Evolutionary conservation across 2,329 filamentous ascomycete species (phyloP).

Genomic region (Hirsutella minnesotensis): DNA sequence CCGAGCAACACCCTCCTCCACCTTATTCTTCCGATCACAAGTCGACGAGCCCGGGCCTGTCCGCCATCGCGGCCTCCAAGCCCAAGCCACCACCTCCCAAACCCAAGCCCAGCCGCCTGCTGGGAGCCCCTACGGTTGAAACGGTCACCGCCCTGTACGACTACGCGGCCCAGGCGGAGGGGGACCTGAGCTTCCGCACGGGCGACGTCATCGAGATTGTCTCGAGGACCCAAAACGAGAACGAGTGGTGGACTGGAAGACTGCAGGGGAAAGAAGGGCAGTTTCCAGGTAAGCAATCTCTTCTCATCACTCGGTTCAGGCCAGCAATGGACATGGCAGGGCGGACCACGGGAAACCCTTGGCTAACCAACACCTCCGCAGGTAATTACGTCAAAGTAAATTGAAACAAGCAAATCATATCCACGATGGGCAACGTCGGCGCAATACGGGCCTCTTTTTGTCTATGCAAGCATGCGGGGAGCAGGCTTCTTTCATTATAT

Average conservation of each 20-base stretch:
- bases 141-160: constrained; percentile 88
- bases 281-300: constrained; percentile 67
- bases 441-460: too few species aligned
- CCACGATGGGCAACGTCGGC: neutral
- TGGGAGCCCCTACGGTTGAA: constrained; percentile 53
- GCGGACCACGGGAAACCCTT: too few species aligned
- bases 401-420: neutral
- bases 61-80: constrained; percentile 39
- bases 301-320: neutral
- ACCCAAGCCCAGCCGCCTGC: constrained; percentile 69
- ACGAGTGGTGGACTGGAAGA: constrained; percentile 94
- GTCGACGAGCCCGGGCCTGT: constrained; percentile 20
- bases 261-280: constrained; percentile 73
- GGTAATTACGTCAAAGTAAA: constrained; percentile 1
- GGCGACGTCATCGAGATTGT: constrained; percentile 88
- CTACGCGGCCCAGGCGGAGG: constrained; percentile 89
- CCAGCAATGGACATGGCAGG: neutral
- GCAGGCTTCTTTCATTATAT: too few species aligned
- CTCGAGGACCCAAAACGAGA: constrained; percentile 71
- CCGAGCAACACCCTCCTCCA: constrained; percentile 50
- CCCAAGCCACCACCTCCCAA: constrained; percentile 62
- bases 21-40: constrained; percentile 49
- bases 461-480: too few species aligned
- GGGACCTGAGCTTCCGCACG: constrained; percentile 79
- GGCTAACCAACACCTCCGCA: neutral